Base-by-base conservation (phyloP, 768 basidiomycete species). In the Pleurotus tuber-regium region DNA sequence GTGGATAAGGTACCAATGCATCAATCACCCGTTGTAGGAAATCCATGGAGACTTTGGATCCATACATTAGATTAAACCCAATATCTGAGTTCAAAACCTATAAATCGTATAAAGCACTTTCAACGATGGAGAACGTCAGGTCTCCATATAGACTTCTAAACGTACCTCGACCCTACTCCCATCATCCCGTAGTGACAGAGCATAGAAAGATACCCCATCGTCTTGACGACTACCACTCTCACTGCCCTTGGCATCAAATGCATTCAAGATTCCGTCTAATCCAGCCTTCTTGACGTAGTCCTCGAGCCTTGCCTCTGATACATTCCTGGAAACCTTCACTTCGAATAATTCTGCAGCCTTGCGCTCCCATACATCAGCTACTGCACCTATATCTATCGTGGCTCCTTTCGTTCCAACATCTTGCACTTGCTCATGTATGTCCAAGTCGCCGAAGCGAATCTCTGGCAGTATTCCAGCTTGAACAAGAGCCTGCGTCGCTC, bases 71-170 rank as follows among this genome's bases (percentile, higher is more conserved):
- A 19, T 69, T 68, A 61, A 74, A 74, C 18, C 70, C 66, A 48
- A 73, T 60, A 59, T 76, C 75, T 21, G 73, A 75, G 52, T 76
- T 63, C 41, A 72, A 61, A 12, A 76, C 70, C 70, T 70, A 51
- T 7, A 12, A 19, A 25, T 18, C 28, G n/a, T n/a, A n/a, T n/a
- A n/a, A n/a, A n/a, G n/a, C n/a, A n/a, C n/a, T n/a, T n/a, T n/a
- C n/a, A n/a, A n/a, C n/a, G n/a, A n/a, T n/a, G n/a, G n/a, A n/a
- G n/a, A n/a, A n/a, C n/a, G n/a, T n/a, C n/a, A n/a, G n/a, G n/a
- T n/a, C n/a, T n/a, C n/a, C n/a, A n/a, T n/a, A n/a, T n/a, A n/a
- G n/a, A n/a, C n/a, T n/a, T n/a, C n/a, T n/a, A n/a, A 41, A 56
- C 66, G 35, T 41, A 72, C 70, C 60, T 75, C 68, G 4, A 76